phyloP scores from a whole-genome alignment of 495 filamentous ascomycete genomes.

The Geopyxis carbonaria region DNA sequence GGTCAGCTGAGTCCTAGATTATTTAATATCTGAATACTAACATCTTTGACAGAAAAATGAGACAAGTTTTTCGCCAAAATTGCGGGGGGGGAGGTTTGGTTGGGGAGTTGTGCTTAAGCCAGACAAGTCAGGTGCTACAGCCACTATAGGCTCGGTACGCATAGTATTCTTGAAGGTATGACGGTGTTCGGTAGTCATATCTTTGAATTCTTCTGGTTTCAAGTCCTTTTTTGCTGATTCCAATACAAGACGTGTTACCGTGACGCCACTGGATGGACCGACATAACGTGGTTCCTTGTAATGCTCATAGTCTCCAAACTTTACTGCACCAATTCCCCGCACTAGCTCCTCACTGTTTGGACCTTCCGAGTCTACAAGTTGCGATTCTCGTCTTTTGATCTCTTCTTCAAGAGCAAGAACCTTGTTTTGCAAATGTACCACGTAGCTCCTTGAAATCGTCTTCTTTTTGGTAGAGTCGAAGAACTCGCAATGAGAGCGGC shows the following conservation, averaged over 20 bases:
- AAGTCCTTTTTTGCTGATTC: conserved; percentile 57
- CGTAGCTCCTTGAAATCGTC: conserved; percentile 68
- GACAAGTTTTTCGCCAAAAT: conserved; percentile 53
- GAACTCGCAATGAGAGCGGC: conserved; percentile 78
- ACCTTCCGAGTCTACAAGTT: conserved; percentile 44
- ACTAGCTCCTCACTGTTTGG: conserved; percentile 65
- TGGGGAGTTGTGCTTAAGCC: conserved; percentile 47
- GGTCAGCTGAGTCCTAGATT: background rate
- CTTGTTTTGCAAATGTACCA: conserved; percentile 68
- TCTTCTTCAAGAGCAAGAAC: conserved; percentile 63
- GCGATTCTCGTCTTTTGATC: conserved; percentile 38
- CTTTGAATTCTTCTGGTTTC: conserved; percentile 51
- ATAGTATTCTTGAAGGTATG: conserved; percentile 23
- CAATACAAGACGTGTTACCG: conserved; percentile 84
- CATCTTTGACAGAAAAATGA: conserved; percentile 68
- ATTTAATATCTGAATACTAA: conserved; percentile 28
- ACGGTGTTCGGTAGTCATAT: conserved; percentile 35
- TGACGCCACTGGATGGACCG: conserved; percentile 82
- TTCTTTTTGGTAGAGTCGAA: conserved; percentile 66
- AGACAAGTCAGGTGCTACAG: background rate
- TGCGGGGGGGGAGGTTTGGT: conserved; percentile 45
- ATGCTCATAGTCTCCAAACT: conserved; percentile 46
- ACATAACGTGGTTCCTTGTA: conserved; percentile 62
- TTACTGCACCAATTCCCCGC: conserved; percentile 63
- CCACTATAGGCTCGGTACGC: conserved; percentile 13